Conservation (phyloP, 116 monocot genomes). For the Trichopus zeylanicus region DNA sequence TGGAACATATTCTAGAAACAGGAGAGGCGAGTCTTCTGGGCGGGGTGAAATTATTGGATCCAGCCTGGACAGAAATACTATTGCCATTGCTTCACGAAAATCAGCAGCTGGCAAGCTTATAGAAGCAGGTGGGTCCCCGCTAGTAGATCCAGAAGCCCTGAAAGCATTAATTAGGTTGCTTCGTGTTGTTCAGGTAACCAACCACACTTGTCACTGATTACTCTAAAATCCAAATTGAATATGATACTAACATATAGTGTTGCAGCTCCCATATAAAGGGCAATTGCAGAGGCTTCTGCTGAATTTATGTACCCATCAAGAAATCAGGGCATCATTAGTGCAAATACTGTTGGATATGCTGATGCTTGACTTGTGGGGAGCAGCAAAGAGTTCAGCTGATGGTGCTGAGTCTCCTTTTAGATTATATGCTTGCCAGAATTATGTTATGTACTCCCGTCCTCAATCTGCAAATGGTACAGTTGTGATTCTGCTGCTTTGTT, state of each 20-base stretch:
- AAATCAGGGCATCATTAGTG: conserved; percentile 71
- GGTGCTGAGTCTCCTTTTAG: conserved; percentile 63
- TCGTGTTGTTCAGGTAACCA: conserved; percentile 92
- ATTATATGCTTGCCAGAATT: conserved; percentile 81
- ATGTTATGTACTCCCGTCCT: conserved; percentile 86
- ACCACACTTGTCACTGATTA: neutral
- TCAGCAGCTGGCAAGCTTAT: conserved; percentile 48
- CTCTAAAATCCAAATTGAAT: neutral
- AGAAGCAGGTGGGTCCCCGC: conserved; percentile 79
- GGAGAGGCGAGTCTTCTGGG: conserved; percentile 83
- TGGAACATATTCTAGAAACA: conserved; percentile 81
- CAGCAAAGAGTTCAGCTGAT: conserved; percentile 19
- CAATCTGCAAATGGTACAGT: conserved; percentile 81
- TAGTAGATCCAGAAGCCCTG: conserved; percentile 75
- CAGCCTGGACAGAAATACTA: conserved; percentile 44
- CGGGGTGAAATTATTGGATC: conserved; percentile 58
- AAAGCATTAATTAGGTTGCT: conserved; percentile 90
- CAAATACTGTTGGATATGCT: conserved; percentile 86
- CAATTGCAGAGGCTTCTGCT: conserved; percentile 86
- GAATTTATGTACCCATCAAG: conserved; percentile 83
- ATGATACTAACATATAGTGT: neutral
- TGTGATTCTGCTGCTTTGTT: neutral
- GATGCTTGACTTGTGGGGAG: conserved; percentile 74
- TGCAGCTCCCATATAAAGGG: conserved; percentile 90
- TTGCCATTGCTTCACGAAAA: conserved; percentile 38